Evolutionary conservation across 495 filamentous ascomycete species (phyloP).

Genomic region (Talaromyces liani): DNA sequence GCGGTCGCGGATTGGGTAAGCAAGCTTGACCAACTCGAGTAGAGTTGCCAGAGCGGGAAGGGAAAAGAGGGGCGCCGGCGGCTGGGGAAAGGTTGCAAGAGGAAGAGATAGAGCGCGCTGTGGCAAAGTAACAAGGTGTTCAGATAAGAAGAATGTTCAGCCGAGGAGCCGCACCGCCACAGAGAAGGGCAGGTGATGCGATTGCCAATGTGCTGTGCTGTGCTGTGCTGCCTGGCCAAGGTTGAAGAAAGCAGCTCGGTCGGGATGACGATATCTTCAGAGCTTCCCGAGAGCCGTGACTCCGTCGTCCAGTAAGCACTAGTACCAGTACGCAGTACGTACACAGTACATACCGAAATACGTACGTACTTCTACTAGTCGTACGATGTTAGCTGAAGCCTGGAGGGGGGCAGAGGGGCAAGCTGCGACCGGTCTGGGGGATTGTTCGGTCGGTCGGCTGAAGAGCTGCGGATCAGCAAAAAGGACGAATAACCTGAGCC

Average conservation of each 20-base stretch:
- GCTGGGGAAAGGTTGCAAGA: not conserved
- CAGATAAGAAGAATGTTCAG: not conserved
- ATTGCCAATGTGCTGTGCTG: not conserved
- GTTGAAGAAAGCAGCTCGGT: not conserved
- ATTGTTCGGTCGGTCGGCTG: not conserved
- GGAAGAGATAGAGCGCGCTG: not conserved
- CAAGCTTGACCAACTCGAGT: not conserved
- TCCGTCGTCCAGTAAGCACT: not conserved
- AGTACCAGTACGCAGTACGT: not conserved
- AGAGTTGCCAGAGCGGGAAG: slow-evolving; percentile 1
- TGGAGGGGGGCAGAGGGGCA: not conserved
- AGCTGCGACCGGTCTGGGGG: not conserved
- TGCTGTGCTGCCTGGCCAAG: not conserved
- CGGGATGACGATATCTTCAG: not conserved
- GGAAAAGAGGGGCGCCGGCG: not conserved
- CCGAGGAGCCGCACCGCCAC: not conserved
- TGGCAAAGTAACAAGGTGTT: not conserved
- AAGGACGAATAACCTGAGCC: not conserved
- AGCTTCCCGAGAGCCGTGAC: not conserved
- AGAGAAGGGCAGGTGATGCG: not conserved
- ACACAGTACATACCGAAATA: not conserved
- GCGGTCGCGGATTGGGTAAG: slow-evolving; percentile 5
- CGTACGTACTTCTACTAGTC: not conserved
- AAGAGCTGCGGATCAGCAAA: not conserved
- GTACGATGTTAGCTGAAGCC: not conserved